Conservation (phyloP, 257 asterid genomes). For the Solanum commersonii region DNA sequence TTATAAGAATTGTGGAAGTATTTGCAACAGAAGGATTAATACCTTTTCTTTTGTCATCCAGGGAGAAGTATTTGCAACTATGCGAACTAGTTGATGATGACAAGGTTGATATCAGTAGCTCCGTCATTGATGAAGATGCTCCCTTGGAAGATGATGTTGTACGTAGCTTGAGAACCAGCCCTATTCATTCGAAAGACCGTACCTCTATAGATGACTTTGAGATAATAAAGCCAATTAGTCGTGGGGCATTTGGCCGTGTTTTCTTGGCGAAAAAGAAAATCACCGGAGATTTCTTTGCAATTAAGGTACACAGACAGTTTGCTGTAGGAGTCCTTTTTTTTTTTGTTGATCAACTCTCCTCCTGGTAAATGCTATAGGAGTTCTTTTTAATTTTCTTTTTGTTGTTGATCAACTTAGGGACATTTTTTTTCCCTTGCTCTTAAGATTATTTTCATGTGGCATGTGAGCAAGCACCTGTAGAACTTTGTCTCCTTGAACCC, state of each 20-base stretch:
- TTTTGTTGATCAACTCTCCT: background rate
- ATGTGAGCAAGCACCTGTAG: background rate
- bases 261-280: conserved; percentile 94
- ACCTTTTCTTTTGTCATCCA: conserved; percentile 9
- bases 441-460: background rate
- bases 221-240: conserved; percentile 96
- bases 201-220: conserved; percentile 98
- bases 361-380: background rate
- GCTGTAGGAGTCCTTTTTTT: background rate
- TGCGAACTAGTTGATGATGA: conserved; percentile 95
- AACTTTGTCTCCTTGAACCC: background rate
- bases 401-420: background rate
- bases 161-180: conserved; percentile 96
- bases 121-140: conserved; percentile 95
- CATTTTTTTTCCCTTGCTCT: background rate
- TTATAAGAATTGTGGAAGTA: background rate
- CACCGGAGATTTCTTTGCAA: conserved; percentile 93
- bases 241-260: conserved; percentile 99
- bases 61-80: conserved; percentile 95
- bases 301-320: conserved; percentile 48
- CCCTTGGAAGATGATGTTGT: conserved; percentile 95
- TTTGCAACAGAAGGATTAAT: background rate
- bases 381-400: background rate
- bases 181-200: conserved; percentile 82
- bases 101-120: conserved; percentile 81